phyloP scores from a whole-genome alignment of 495 filamentous ascomycete species.

The Cercophora samala region DNA sequence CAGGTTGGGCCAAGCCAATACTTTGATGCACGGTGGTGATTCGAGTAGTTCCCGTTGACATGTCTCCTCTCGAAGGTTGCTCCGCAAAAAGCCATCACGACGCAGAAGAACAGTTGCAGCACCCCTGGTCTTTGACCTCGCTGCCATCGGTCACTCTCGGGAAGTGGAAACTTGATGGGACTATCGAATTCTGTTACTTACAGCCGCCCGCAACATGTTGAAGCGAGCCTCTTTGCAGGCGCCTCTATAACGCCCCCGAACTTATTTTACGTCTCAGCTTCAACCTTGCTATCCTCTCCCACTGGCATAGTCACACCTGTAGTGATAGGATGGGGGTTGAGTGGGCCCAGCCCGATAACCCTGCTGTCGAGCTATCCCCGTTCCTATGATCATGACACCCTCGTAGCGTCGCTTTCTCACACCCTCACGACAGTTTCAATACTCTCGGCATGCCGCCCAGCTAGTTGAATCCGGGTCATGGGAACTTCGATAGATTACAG shows the following conservation, averaged over 20 bases:
- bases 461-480: neutral
- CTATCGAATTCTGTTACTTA: constrained; percentile 15
- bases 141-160: neutral
- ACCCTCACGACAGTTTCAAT: neutral
- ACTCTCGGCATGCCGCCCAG: neutral
- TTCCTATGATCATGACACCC: neutral
- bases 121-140: neutral
- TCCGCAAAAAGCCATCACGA: neutral
- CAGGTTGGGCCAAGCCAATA: constrained; percentile 19
- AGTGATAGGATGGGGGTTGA: neutral
- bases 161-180: neutral
- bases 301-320: too few species aligned
- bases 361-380: neutral
- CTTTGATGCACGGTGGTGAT: constrained; percentile 5
- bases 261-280: neutral
- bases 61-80: neutral
- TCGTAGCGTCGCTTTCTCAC: neutral
- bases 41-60: neutral
- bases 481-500: constrained; percentile 1
- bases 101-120: neutral
- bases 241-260: neutral
- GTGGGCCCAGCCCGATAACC: neutral
- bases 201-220: neutral
- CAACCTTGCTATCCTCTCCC: neutral
- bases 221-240: neutral